Conservation (phyloP, 768 basidiomycete species). For the Austroboletus festivus region DNA sequence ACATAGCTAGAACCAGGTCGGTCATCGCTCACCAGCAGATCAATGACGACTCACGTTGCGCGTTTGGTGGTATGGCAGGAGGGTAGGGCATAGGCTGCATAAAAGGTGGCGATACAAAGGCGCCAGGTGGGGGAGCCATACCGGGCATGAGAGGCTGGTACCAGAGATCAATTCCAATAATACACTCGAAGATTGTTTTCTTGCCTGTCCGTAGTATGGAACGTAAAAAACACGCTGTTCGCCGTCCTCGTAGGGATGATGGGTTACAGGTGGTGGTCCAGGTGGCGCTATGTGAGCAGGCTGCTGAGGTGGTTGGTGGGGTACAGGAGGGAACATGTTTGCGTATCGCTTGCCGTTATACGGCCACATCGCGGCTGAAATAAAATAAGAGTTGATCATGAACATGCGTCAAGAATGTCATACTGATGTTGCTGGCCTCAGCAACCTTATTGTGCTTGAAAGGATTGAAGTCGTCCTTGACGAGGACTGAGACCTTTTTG, state of each 20-base stretch:
- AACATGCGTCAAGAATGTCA: slow-evolving; percentile 30
- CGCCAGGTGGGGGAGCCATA: slow-evolving; percentile 75
- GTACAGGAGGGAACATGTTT: slow-evolving; percentile 66
- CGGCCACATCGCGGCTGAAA: slow-evolving; percentile 74
- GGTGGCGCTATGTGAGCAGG: slow-evolving; percentile 67
- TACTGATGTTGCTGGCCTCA: slow-evolving; percentile 72
- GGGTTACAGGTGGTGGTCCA: slow-evolving; percentile 65
- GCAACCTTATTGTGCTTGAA: slow-evolving; percentile 85
- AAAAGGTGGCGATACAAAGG: slow-evolving; percentile 76
- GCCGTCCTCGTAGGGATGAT: slow-evolving; percentile 80
- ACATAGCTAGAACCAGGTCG: slow-evolving; percentile 57
- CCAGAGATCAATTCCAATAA: slow-evolving; percentile 4
- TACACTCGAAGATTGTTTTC: neutral
- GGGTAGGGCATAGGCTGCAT: slow-evolving; percentile 88
- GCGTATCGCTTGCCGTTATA: slow-evolving; percentile 87
- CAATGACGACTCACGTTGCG: slow-evolving; percentile 37
- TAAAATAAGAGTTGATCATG: slow-evolving; percentile 1
- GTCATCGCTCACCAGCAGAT: neutral
- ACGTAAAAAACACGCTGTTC: slow-evolving; percentile 71
- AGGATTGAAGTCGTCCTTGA: slow-evolving; percentile 97
- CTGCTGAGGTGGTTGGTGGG: slow-evolving; percentile 58
- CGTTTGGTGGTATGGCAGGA: slow-evolving; percentile 74
- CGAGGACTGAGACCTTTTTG: slow-evolving; percentile 77
- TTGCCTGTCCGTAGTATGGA: slow-evolving; percentile 75
- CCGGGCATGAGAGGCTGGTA: slow-evolving; percentile 79